Conservation (phyloP, 148 eudicot genomes). For the Rheum nobile region DNA sequence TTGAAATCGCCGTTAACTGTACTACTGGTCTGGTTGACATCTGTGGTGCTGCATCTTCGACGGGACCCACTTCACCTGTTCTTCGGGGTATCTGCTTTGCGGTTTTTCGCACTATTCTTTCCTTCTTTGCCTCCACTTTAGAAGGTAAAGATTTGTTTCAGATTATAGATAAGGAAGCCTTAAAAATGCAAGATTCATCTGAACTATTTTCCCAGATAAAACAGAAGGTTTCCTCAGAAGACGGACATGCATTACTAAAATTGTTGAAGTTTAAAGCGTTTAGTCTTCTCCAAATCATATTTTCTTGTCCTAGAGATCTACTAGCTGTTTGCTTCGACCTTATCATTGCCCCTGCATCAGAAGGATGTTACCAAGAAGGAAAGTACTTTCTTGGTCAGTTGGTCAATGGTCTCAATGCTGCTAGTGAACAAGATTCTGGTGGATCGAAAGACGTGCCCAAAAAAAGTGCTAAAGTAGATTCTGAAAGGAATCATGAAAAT, state of each 20-base stretch:
- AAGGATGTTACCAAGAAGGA: conserved; percentile 45
- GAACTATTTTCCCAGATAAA: conserved; percentile 38
- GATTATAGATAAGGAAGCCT: conserved; percentile 42
- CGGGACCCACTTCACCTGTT: conserved; percentile 62
- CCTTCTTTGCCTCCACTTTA: conserved; percentile 57
- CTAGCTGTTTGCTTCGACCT: conserved; percentile 77
- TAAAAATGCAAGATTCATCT: conserved; percentile 42
- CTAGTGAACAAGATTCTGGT: conserved; percentile 15
- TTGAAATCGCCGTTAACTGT: conserved; percentile 72
- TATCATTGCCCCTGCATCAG: conserved; percentile 33
- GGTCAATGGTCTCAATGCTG: conserved; percentile 28
- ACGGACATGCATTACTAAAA: conserved; percentile 29
- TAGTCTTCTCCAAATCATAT: conserved; percentile 61
- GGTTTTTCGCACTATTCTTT: conserved; percentile 59
- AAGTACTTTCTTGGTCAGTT: conserved; percentile 54
- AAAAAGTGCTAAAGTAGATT: conserved; percentile 15
- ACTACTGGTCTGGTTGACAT: conserved; percentile 72
- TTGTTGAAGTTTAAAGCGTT: conserved; percentile 57
- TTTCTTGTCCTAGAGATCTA: conserved; percentile 60
- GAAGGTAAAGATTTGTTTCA: conserved; percentile 69
- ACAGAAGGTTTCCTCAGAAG: conserved; percentile 41
- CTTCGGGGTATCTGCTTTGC: conserved; percentile 68
- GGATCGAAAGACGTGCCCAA: conserved; percentile 12
- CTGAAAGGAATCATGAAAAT: conserved; percentile 11
- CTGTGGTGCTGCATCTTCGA: conserved; percentile 54